phyloP scores from a whole-genome alignment of 345 rosid species.

The Noccaea caerulescens region DNA sequence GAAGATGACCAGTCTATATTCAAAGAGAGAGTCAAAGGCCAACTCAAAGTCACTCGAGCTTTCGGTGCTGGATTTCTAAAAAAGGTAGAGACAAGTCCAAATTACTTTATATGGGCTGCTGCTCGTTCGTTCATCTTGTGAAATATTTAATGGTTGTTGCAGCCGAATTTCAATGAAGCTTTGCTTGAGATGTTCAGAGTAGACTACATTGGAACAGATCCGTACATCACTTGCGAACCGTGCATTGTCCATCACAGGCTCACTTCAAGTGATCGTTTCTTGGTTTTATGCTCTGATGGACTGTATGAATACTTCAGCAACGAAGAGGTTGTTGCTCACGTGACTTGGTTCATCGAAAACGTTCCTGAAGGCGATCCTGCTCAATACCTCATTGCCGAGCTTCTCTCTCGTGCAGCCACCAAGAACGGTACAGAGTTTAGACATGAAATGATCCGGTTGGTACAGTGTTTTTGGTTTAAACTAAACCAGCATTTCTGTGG shows the following conservation, averaged over 20 bases:
- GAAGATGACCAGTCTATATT: constrained; percentile 78
- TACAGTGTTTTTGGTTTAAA: constrained; percentile 1
- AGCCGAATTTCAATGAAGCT: constrained; percentile 89
- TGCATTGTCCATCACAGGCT: constrained; percentile 82
- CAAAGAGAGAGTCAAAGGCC: constrained; percentile 94
- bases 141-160: constrained; percentile 33
- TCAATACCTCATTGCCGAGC: constrained; percentile 89
- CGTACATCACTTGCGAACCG: constrained; percentile 82
- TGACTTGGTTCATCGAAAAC: constrained; percentile 96
- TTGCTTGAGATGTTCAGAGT: constrained; percentile 78
- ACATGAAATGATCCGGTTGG: constrained; percentile 6
- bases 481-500: neutral
- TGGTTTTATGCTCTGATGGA: constrained; percentile 93
- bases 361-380: constrained; percentile 99
- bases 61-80: constrained; percentile 95
- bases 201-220: constrained; percentile 71
- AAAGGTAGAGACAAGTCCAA: constrained; percentile 60
- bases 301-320: constrained; percentile 94
- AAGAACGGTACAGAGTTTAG: constrained; percentile 66
- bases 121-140: neutral
- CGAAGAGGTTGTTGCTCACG: constrained; percentile 95
- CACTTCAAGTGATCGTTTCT: constrained; percentile 79
- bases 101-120: neutral
- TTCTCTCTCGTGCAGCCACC: constrained; percentile 92
- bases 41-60: constrained; percentile 90